Evolutionary conservation across 2,329 filamentous ascomycete species (phyloP).

Genomic region (Emergomyces orientalis): DNA sequence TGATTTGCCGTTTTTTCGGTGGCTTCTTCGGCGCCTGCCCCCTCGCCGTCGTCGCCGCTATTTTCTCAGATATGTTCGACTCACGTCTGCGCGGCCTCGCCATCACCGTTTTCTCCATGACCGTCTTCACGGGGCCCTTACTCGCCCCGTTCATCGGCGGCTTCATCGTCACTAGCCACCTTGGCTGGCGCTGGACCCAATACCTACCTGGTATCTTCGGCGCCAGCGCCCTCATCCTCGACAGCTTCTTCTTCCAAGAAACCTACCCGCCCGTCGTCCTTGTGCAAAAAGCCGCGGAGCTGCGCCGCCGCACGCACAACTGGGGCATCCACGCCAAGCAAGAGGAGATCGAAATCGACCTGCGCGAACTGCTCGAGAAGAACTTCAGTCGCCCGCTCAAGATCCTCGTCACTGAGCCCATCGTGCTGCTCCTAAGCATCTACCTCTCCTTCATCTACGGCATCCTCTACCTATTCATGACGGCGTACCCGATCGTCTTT

Average conservation of each 20-base stretch:
- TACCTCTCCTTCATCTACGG: slow-evolving; percentile 31
- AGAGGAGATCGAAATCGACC: slow-evolving; percentile 47
- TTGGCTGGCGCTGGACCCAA: slow-evolving; percentile 49
- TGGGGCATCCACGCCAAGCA: slow-evolving; percentile 54
- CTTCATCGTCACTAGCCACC: slow-evolving; percentile 42
- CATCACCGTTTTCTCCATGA: slow-evolving; percentile 44
- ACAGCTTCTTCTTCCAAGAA: slow-evolving; percentile 47
- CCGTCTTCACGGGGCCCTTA: slow-evolving; percentile 45
- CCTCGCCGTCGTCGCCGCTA: slow-evolving; percentile 44
- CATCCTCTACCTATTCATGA: slow-evolving; percentile 28
- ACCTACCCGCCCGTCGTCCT: slow-evolving; percentile 51
- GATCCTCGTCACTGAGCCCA: slow-evolving; percentile 37
- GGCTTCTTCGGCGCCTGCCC: slow-evolving; percentile 48
- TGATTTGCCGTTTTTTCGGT: slow-evolving; percentile 45
- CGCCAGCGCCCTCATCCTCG: slow-evolving; percentile 40
- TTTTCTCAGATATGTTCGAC: slow-evolving; percentile 50
- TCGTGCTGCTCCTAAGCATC: slow-evolving; percentile 35
- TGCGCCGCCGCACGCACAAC: slow-evolving; percentile 48
- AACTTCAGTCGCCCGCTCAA: slow-evolving; percentile 43
- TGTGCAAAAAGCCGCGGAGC: slow-evolving; percentile 46
- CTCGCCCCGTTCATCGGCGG: slow-evolving; percentile 48
- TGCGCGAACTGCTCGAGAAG: slow-evolving; percentile 41
- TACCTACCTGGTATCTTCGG: slow-evolving; percentile 50
- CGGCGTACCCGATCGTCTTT: slow-evolving; percentile 27
- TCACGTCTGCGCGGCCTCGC: slow-evolving; percentile 37